phyloP scores from a whole-genome alignment of 805 yeast genomes.

The Kazachstania bromeliacearum region DNA sequence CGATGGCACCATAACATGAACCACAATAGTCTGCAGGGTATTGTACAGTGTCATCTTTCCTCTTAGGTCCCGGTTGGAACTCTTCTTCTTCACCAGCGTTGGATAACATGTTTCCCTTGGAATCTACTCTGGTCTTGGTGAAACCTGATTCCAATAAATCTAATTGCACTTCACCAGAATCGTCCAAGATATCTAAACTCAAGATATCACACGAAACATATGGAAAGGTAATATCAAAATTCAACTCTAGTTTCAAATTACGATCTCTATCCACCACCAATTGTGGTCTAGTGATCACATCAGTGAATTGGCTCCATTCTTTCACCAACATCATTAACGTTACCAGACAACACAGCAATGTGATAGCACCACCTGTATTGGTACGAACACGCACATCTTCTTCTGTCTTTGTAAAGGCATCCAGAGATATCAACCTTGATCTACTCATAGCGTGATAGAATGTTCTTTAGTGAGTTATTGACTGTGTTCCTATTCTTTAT shows the following conservation, averaged over 20 bases:
- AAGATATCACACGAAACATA: conserved; percentile 76
- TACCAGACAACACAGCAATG: conserved; percentile 55
- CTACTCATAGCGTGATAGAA: conserved; percentile 1
- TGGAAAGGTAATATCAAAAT: conserved; percentile 76
- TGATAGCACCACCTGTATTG: conserved; percentile 81
- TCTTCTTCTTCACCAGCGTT: conserved; percentile 30
- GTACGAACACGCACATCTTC: conserved; percentile 90
- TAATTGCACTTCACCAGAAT: conserved; percentile 72
- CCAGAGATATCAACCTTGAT: conserved; percentile 43
- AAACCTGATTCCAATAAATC: conserved; percentile 67
- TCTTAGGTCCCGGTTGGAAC: conserved; percentile 1
- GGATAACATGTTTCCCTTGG: conserved; percentile 40
- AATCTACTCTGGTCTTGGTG: conserved; percentile 47
- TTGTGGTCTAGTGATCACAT: conserved; percentile 65
- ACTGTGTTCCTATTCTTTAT: too few species aligned
- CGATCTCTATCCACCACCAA: conserved; percentile 81
- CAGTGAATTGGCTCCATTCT: conserved; percentile 70
- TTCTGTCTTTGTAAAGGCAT: conserved; percentile 88
- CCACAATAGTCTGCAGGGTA: conserved; percentile 54
- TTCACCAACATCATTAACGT: conserved; percentile 54
- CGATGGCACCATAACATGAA: conserved; percentile 77
- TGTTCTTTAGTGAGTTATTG: too few species aligned
- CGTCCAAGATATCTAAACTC: conserved; percentile 80
- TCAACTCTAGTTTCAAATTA: conserved; percentile 64
- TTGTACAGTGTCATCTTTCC: neutral